phyloP scores from a whole-genome alignment of 2,329 filamentous ascomycete species.

The Diplocarpon mali region DNA sequence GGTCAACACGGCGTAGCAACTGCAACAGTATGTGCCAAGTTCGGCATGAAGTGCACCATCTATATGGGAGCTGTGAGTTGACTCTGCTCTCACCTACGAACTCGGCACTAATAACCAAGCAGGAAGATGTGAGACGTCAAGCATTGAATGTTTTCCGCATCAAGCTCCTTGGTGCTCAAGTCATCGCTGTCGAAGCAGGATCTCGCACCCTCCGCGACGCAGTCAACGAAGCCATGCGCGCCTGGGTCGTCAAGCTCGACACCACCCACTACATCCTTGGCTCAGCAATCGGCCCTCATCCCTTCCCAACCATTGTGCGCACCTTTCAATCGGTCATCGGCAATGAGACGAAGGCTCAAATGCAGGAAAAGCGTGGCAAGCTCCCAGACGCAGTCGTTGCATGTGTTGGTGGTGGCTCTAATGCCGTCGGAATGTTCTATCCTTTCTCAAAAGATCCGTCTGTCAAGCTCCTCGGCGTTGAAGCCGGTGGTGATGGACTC shows the following conservation, averaged over 20 bases:
- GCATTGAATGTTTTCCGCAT: conserved; percentile 98
- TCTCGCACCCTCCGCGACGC: conserved; percentile 74
- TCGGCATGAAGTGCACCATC: conserved; percentile 94
- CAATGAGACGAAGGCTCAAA: conserved; percentile 85
- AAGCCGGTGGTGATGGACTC: conserved; percentile 87
- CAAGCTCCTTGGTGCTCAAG: conserved; percentile 85
- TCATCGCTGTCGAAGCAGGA: conserved; percentile 86
- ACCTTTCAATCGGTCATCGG: conserved; percentile 98
- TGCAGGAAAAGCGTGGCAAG: conserved; percentile 73
- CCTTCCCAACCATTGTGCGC: conserved; percentile 93
- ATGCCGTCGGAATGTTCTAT: conserved; percentile 97
- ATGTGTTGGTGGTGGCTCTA: conserved; percentile 90
- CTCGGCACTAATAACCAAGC: neutral
- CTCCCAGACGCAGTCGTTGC: conserved; percentile 93
- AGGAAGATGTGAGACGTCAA: conserved; percentile 87
- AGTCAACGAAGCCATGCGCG: conserved; percentile 89
- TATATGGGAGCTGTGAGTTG: conserved; percentile 75
- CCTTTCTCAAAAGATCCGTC: conserved; percentile 77
- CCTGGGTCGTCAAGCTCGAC: conserved; percentile 86
- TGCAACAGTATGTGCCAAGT: conserved; percentile 94
- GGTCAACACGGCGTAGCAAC: conserved; percentile 97
- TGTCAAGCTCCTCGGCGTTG: conserved; percentile 85
- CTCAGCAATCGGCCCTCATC: conserved; percentile 92
- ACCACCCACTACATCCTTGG: conserved; percentile 98
- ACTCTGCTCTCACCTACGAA: neutral